phyloP scores from a whole-genome alignment of 78 protist species.

The Dictyostelium firmibasis region DNA sequence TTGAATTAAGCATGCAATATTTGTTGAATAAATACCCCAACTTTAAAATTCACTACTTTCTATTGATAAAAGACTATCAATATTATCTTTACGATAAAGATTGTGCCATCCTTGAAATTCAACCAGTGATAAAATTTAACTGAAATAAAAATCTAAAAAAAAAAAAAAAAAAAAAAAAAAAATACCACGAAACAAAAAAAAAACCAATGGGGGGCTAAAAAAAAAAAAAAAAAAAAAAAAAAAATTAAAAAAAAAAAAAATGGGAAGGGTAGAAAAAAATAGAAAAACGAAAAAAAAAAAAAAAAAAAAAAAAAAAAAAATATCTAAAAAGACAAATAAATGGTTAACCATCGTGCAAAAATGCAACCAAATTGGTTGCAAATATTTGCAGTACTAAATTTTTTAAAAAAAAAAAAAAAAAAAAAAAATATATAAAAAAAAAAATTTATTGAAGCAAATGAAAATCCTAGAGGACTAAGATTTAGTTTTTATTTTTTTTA shows the following conservation, averaged over 20 bases:
- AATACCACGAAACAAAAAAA: too few species aligned
- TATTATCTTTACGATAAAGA: neutral
- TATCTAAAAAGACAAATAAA: neutral
- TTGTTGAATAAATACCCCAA: neutral
- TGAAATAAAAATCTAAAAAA: neutral
- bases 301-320: neutral
- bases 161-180: neutral
- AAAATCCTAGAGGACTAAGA: neutral
- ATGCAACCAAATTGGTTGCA: neutral
- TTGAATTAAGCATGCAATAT: neutral
- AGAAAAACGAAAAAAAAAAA: neutral
- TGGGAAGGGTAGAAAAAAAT: too few species aligned
- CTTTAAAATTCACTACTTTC: neutral
- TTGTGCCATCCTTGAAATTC: neutral
- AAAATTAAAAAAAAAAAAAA: too few species aligned
- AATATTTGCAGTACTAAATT: neutral
- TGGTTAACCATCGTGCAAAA: neutral
- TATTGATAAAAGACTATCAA: neutral
- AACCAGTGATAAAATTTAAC: neutral
- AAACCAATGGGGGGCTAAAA: too few species aligned
- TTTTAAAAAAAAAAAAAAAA: neutral
- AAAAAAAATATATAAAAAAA: too few species aligned
- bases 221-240: too few species aligned
- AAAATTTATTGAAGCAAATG: neutral
- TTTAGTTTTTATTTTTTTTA: too few species aligned